A percentile compares a stretch with the other conserved stretches of the same genome.
Evolutionary conservation across 2,329 filamentous ascomycete species (phyloP).

Genomic region (Sphaerulina populicola): DNA sequence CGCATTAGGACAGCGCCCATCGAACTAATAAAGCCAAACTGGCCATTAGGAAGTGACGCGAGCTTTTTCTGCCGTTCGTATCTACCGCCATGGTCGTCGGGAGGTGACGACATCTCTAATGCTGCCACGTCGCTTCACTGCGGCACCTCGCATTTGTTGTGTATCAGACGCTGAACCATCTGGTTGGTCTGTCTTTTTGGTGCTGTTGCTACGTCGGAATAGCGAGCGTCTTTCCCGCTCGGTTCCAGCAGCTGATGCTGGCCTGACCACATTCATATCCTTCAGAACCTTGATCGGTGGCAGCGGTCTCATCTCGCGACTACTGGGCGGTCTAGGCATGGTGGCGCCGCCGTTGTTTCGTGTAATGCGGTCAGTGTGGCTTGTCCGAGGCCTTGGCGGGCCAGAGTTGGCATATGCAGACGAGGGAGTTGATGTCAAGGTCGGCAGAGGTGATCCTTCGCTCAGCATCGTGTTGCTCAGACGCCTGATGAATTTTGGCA

Average conservation of each 20-base stretch:
- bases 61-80: neutral
- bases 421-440: slow-evolving; percentile 18
- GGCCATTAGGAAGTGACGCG: neutral
- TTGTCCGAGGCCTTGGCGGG: slow-evolving; percentile 19
- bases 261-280: slow-evolving; percentile 9
- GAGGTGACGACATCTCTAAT: slow-evolving; percentile 21
- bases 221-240: slow-evolving; percentile 14
- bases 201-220: slow-evolving; percentile 19
- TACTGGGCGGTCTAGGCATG: slow-evolving; percentile 9
- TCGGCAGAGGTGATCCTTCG: slow-evolving; percentile 18
- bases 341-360: slow-evolving; percentile 1
- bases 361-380: slow-evolving; percentile 15
- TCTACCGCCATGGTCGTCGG: slow-evolving; percentile 20
- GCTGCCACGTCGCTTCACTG: slow-evolving; percentile 19
- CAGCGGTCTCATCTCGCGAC: slow-evolving; percentile 11
- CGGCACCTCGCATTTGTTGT: slow-evolving; percentile 5
- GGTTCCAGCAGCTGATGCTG: slow-evolving; percentile 14
- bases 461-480: slow-evolving; percentile 25
- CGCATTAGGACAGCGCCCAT: neutral
- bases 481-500: slow-evolving; percentile 29
- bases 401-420: slow-evolving; percentile 15
- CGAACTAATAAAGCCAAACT: slow-evolving; percentile 4
- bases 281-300: slow-evolving; percentile 14
- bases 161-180: neutral
- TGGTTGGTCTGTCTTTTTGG: slow-evolving; percentile 7